Evolutionary conservation across 225 moss, liverwort and hornwort genomes (phyloP).

Genomic region (Physcomitrium patens): DNA sequence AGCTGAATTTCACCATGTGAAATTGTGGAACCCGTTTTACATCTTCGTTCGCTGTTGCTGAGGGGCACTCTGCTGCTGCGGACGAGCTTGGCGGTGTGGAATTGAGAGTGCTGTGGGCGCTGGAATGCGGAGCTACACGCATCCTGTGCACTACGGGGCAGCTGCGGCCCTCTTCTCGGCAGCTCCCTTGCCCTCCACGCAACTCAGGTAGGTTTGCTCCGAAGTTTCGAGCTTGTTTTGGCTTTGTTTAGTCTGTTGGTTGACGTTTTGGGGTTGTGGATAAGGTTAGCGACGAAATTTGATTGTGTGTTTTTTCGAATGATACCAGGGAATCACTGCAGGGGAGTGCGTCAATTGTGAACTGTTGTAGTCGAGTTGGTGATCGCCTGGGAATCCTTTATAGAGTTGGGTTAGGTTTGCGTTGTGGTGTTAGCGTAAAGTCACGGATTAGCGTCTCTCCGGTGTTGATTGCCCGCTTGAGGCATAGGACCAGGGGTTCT

Average conservation of each 20-base stretch:
- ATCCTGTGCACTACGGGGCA: slow-evolving; percentile 32
- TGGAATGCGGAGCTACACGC: slow-evolving; percentile 40
- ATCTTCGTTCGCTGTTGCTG: not conserved
- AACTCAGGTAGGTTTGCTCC: slow-evolving; percentile 25
- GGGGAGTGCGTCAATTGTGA: slow-evolving; percentile 5
- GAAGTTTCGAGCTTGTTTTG: not conserved
- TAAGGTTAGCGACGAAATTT: not conserved
- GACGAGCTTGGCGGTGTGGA: not conserved
- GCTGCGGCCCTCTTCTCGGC: slow-evolving; percentile 33
- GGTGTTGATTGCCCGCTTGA: not conserved
- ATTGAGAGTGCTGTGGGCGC: slow-evolving; percentile 14
- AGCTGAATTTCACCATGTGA: no score
- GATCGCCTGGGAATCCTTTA: not conserved
- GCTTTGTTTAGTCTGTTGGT: not conserved
- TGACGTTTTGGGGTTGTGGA: not conserved
- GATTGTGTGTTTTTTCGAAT: slow-evolving; percentile 16
- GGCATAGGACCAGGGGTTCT: not conserved
- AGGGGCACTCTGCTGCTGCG: no score
- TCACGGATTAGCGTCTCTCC: slow-evolving; percentile 9
- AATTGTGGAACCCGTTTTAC: not conserved
- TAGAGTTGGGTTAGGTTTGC: slow-evolving; percentile 25
- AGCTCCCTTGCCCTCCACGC: slow-evolving; percentile 4
- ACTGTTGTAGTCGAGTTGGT: slow-evolving; percentile 3
- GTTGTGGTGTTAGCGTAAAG: slow-evolving; percentile 14
- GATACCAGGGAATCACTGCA: slow-evolving; percentile 27